phyloP scores from a whole-genome alignment of 495 filamentous ascomycete genomes.

The Lophiotrema nucula region DNA sequence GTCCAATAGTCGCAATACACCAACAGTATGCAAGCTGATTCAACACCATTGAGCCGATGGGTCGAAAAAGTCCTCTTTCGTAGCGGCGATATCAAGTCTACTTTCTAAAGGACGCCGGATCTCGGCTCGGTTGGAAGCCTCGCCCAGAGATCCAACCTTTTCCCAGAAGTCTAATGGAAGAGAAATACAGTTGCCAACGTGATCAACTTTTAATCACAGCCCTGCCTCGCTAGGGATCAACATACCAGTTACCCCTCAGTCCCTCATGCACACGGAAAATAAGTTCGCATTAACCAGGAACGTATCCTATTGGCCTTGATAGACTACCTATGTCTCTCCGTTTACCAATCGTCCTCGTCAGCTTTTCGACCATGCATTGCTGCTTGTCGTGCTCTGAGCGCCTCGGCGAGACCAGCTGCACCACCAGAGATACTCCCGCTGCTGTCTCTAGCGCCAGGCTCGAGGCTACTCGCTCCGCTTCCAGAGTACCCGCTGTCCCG shows the following conservation, averaged over 20 bases:
- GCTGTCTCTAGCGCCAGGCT: conserved; percentile 53
- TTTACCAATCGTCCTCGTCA: conserved; percentile 69
- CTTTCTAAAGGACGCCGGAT: no score
- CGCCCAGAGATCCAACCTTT: no score
- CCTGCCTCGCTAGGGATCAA: conserved; percentile 8
- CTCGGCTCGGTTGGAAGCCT: no score
- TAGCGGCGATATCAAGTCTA: no score
- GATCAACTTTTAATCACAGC: conserved; percentile 30
- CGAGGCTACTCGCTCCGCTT: conserved; percentile 62
- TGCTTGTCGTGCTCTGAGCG: conserved; percentile 69
- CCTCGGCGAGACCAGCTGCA: conserved; percentile 82
- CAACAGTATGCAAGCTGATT: neutral
- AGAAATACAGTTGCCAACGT: conserved; percentile 16
- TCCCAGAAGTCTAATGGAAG: no score
- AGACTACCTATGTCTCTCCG: no score
- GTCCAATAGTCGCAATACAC: neutral
- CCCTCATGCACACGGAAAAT: neutral
- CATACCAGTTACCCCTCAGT: conserved; percentile 4
- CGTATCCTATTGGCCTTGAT: no score
- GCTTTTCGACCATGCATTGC: conserved; percentile 61
- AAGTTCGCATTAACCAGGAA: no score
- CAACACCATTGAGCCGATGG: no score
- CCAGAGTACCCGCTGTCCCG: conserved; percentile 50
- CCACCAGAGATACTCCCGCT: conserved; percentile 69
- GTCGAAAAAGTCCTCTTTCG: no score